Conservation (phyloP, 2,329 filamentous ascomycete genomes). For the Pseudogymnoascus sp. region DNA sequence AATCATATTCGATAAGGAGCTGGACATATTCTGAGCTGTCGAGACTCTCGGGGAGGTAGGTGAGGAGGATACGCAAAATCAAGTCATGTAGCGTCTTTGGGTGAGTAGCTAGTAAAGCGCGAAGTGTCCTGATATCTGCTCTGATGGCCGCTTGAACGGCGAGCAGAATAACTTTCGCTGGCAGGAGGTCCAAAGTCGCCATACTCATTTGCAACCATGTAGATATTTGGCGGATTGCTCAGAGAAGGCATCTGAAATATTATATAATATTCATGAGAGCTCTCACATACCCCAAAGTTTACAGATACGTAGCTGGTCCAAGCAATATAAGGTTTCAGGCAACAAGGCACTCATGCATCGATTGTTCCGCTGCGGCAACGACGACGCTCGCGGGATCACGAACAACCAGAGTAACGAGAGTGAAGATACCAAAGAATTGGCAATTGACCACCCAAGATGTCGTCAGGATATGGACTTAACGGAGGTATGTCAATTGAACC, state of each 20-base stretch:
- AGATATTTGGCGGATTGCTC: conserved; percentile 11
- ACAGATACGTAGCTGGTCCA: conserved; percentile 9
- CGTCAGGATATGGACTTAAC: conserved; percentile 75
- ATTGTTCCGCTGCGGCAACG: conserved; percentile 6
- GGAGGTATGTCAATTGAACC: conserved; percentile 54
- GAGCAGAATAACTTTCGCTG: conserved; percentile 64
- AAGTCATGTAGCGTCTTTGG: conserved; percentile 55
- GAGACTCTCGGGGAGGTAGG: conserved; percentile 66
- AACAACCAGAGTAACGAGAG: conserved; percentile 4
- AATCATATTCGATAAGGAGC: conserved; percentile 50
- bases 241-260: conserved; percentile 23
- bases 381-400: background rate
- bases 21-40: conserved; percentile 55
- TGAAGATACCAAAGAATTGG: conserved; percentile 5
- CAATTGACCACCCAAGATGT: conserved; percentile 45
- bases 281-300: conserved; percentile 10
- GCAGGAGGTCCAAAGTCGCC: conserved; percentile 44
- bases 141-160: conserved; percentile 63
- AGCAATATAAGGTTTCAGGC: conserved; percentile 9
- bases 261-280: conserved; percentile 13
- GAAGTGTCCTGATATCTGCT: conserved; percentile 57
- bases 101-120: conserved; percentile 51
- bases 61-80: conserved; percentile 65
- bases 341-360: conserved; percentile 18
- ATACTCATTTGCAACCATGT: conserved; percentile 12